A percentile compares a stretch with the other conserved stretches of the same genome.
Evolutionary conservation across 768 basidiomycete species (phyloP).

Genomic region (Cyclocybe aegerita): DNA sequence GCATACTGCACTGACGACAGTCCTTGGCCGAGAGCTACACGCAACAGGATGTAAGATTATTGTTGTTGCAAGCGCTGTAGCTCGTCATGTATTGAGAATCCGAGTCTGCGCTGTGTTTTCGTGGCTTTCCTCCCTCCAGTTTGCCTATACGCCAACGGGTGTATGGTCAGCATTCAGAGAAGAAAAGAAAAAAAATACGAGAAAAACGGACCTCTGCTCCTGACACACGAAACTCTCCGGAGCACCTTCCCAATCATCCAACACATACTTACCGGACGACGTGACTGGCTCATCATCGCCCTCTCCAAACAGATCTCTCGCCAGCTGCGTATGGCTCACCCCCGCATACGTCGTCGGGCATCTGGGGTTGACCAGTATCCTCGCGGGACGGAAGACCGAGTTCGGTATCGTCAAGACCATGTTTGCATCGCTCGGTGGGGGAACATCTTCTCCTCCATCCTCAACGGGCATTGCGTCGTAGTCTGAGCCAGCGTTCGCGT

Average conservation of each 20-base stretch:
- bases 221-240: constrained; percentile 99
- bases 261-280: constrained; percentile 67
- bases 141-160: constrained; percentile 43
- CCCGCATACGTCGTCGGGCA: constrained; percentile 99
- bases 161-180: constrained; percentile 1
- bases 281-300: constrained; percentile 58
- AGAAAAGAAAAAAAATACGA: constrained; percentile 1
- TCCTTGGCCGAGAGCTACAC: neutral
- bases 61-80: constrained; percentile 30
- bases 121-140: constrained; percentile 88
- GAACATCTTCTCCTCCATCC: constrained; percentile 47
- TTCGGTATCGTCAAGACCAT: constrained; percentile 72
- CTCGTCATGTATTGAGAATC: constrained; percentile 82
- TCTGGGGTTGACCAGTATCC: constrained; percentile 93
- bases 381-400: constrained; percentile 81
- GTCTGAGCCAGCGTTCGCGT: constrained; percentile 84
- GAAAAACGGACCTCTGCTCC: constrained; percentile 70
- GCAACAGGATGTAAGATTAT: neutral
- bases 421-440: constrained; percentile 34
- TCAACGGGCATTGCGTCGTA: constrained; percentile 83
- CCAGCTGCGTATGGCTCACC: constrained; percentile 93
- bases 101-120: constrained; percentile 82
- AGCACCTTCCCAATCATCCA: constrained; percentile 95
- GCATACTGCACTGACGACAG: too few relatives aligned
- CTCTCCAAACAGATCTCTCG: constrained; percentile 89